Evolutionary conservation across 129 eudicot genomes (phyloP).

Genomic region (Gnaphalium uliginosum): DNA sequence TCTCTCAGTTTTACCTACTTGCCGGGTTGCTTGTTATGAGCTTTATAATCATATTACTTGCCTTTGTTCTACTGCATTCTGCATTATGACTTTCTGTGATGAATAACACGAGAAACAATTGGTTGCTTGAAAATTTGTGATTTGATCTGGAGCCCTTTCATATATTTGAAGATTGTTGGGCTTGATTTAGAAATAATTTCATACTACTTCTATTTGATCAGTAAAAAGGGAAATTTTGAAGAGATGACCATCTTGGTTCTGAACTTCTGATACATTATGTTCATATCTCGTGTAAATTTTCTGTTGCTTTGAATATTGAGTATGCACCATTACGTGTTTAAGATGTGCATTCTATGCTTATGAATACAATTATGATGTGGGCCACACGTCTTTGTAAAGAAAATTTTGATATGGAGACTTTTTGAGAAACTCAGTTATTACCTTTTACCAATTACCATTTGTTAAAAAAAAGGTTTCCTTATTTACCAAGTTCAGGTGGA

Average conservation of each 20-base stretch:
- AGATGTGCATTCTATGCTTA: neutral
- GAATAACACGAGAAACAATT: neutral
- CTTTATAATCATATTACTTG: neutral
- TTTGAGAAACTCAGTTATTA: slow-evolving; percentile 15
- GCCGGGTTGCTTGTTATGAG: neutral
- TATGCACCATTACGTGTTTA: slow-evolving; percentile 8
- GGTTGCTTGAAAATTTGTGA: neutral
- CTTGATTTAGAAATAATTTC: neutral
- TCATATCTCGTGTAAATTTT: neutral
- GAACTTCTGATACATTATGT: neutral
- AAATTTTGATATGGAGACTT: neutral
- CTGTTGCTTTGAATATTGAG: neutral
- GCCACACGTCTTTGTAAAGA: slow-evolving; percentile 3
- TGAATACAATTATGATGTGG: slow-evolving; percentile 7
- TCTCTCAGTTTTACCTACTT: neutral
- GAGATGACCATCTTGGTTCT: neutral
- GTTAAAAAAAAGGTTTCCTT: neutral
- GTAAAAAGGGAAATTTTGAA: neutral
- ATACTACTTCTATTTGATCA: neutral
- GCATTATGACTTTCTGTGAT: neutral
- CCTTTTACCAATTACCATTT: slow-evolving; percentile 2
- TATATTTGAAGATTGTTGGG: neutral
- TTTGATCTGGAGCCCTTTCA: neutral
- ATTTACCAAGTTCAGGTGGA: slow-evolving; percentile 16
- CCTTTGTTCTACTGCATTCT: neutral